Base-by-base conservation (phyloP, 164 flowering plant species). In the Vitis labrusca region DNA sequence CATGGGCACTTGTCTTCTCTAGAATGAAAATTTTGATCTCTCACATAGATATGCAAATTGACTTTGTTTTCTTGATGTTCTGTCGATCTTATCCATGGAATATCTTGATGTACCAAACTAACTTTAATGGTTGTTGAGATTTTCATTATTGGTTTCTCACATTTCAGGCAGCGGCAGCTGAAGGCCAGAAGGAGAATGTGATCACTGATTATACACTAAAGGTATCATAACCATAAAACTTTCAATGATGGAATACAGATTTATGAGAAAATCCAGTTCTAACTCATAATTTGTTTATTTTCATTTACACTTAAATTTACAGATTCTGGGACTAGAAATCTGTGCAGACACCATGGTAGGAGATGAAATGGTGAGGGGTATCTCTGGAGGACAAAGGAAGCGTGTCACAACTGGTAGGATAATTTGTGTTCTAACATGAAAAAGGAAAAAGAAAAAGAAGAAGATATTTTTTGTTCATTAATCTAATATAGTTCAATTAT, bases 311-410 rank as follows among this genome's bases (percentile, higher is more conserved):
- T 10, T 50, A 6, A 37, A 50, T 66, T 32, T 73, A 17, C 76
- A 83, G 86, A 68, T 83, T 66, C 66, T 83, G 68, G 87, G 87
- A 50, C 70, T 84, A 9, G 87, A 84, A 1, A 67, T 73, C 15
- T 84, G 87, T 69, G 82, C 79, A 2, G 86, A 83, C 64, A 83
- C 83, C 30, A 19, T 81, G 72, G 81, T 81, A 15, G 86, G 86
- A 15, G 73, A 77, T 79, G 80, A 77, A 55, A 84, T 84, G 81
- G 11, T 71, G n/a, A 68, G 86, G 61, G 84, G 86, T 19, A 70
- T 84, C 47, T 84, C 86, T 17, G 86, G 86, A 65, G 86, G 86
- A 51, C 86, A 83, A 61, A 75, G 68, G 56, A 81, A 79, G 69
- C 80, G 86, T 51, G 84, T 81, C 16, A 81, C 84, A 50, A 78